These are phyloP conservation scores for Paraphoma chrysanthemicola DNA, from an alignment of 2,329 filamentous ascomycete species.

Conservation along the genomic window DNA sequence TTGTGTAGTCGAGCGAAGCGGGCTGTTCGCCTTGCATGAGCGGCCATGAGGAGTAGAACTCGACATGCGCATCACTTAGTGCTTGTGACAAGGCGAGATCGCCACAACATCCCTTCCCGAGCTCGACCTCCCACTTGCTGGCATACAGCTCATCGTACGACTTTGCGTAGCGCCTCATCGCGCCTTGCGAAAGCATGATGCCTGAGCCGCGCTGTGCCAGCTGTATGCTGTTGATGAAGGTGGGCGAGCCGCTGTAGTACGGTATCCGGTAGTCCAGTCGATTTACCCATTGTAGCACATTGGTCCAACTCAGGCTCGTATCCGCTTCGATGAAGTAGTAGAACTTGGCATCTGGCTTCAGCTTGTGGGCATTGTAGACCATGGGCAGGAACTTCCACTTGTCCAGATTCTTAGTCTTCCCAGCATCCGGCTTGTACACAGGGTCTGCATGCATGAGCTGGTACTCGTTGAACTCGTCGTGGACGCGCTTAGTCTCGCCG, in stretches of 20 bases:
- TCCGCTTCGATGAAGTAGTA: constrained; percentile 47
- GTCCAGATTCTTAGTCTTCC: constrained; percentile 59
- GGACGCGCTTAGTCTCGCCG: constrained; percentile 36
- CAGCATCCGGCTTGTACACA: constrained; percentile 48
- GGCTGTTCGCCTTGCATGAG: constrained; percentile 54
- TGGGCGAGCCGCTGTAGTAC: constrained; percentile 51
- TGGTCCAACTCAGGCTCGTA: constrained; percentile 45
- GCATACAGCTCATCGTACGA: constrained; percentile 40
- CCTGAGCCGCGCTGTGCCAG: constrained; percentile 54
- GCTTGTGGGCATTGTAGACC: constrained; percentile 56
- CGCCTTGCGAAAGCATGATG: constrained; percentile 52
- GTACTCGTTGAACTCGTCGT: constrained; percentile 61
- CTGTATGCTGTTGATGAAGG: constrained; percentile 43
- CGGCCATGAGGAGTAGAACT: constrained; percentile 49
- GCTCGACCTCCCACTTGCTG: constrained; percentile 40
- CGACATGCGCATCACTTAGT: constrained; percentile 43
- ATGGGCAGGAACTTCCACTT: constrained; percentile 67
- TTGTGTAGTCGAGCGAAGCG: constrained; percentile 47
- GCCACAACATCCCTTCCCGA: constrained; percentile 47
- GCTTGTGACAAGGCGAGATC: constrained; percentile 46
- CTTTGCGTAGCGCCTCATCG: constrained; percentile 43
- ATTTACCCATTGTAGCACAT: constrained; percentile 48
- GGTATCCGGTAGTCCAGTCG: constrained; percentile 50
- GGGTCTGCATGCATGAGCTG: constrained; percentile 55
- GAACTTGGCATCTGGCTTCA: constrained; percentile 37